phyloP scores from a whole-genome alignment of 176 grass and related monocot species.

The Triticum dicoccoides region DNA sequence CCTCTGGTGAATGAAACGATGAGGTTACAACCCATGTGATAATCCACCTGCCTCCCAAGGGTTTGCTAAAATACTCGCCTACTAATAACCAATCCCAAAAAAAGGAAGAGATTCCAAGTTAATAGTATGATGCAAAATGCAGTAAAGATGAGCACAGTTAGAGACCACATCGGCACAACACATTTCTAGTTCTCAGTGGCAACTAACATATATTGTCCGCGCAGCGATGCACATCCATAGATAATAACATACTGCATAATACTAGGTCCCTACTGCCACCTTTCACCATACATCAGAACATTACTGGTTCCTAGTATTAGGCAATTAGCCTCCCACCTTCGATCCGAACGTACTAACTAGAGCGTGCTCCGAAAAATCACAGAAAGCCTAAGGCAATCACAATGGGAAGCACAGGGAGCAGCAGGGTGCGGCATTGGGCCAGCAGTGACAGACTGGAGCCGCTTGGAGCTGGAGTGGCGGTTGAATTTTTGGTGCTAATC shows the following conservation, averaged over 20 bases:
- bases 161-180: background rate
- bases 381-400: conserved; percentile 27
- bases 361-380: conserved; percentile 2
- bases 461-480: conserved; percentile 26
- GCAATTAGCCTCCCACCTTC: conserved; percentile 14
- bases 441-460: background rate
- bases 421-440: background rate
- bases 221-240: background rate
- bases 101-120: background rate
- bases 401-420: conserved; percentile 24
- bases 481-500: conserved; percentile 63
- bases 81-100: background rate
- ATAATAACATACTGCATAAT: conserved; percentile 9
- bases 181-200: conserved; percentile 17
- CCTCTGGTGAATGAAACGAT: background rate
- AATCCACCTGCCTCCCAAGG: background rate
- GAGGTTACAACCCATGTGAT: background rate
- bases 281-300: conserved; percentile 12
- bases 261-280: background rate
- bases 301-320: conserved; percentile 22
- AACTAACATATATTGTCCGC: conserved; percentile 24
- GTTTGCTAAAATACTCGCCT: background rate
- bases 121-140: conserved; percentile 8
- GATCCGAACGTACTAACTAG: background rate
- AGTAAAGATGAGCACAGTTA: background rate